Conservation (phyloP, 208 protist species). For the Leishmania gerbilli region DNA sequence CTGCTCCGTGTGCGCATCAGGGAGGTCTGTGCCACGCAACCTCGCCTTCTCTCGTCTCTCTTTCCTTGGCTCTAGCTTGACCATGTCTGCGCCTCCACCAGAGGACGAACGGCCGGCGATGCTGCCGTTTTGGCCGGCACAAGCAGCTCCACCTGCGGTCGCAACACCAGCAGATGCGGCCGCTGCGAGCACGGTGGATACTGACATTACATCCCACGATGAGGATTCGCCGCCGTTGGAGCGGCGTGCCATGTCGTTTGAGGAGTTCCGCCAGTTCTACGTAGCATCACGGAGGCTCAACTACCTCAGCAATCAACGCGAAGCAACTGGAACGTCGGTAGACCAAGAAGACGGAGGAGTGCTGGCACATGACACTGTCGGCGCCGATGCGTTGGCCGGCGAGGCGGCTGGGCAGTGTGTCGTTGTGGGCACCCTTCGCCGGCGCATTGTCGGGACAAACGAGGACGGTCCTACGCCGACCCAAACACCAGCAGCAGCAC, state of each 20-base stretch:
- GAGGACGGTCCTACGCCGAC: not conserved
- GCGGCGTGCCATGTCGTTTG: conserved; percentile 13
- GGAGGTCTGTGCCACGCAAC: not conserved
- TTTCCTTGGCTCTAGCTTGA: not conserved
- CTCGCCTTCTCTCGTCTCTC: not conserved
- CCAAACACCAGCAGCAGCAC: not conserved
- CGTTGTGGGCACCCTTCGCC: not conserved
- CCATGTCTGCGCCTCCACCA: not conserved
- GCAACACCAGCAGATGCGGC: not conserved
- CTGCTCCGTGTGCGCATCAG: not conserved
- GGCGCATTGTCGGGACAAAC: not conserved
- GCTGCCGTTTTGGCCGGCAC: not conserved
- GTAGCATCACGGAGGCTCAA: conserved; percentile 8
- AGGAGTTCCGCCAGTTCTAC: conserved; percentile 30
- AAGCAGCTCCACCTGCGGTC: not conserved
- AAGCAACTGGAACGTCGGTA: not conserved
- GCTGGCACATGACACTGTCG: not conserved
- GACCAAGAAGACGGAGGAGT: not conserved
- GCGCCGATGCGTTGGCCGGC: not conserved
- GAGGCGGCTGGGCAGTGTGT: not conserved
- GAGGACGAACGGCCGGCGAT: not conserved
- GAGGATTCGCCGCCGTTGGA: not conserved
- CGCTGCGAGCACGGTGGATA: not conserved
- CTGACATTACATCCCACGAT: not conserved
- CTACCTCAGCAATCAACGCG: not conserved